Evolutionary conservation across 306 rosid species (phyloP).

Genomic region (Betula pendula): DNA sequence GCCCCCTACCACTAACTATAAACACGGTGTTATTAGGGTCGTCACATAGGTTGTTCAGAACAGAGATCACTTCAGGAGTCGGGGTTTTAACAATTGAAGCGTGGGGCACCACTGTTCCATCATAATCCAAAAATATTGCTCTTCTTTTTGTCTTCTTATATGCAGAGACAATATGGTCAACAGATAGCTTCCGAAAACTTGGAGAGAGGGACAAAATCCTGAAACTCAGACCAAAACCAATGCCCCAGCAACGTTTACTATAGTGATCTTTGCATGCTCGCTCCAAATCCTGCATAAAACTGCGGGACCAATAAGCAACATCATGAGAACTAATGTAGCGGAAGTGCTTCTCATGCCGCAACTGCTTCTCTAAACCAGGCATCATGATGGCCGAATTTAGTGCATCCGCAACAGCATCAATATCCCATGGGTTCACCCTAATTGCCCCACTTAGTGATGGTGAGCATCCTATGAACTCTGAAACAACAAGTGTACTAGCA

Average conservation of each 20-base stretch:
- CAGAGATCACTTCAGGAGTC: conserved; percentile 55
- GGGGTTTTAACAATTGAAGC: conserved; percentile 62
- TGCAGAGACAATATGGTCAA: conserved; percentile 56
- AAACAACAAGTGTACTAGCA: conserved; percentile 71
- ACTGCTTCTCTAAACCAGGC: conserved; percentile 56
- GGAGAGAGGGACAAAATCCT: conserved; percentile 87
- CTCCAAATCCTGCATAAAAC: conserved; percentile 68
- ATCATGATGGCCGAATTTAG: conserved; percentile 57
- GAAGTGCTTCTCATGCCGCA: conserved; percentile 81
- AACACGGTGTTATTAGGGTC: conserved; percentile 75
- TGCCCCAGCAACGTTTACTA: conserved; percentile 67
- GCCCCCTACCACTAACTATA: conserved; percentile 83
- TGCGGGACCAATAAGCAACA: conserved; percentile 77
- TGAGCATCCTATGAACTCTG: conserved; percentile 88
- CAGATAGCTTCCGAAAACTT: conserved; percentile 74
- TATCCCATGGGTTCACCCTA: conserved; percentile 86
- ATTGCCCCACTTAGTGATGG: conserved; percentile 93
- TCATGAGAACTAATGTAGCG: conserved; percentile 78
- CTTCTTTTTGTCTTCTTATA: conserved; percentile 62
- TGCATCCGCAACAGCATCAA: conserved; percentile 77
- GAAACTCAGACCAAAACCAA: conserved; percentile 75
- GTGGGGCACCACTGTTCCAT: conserved; percentile 77
- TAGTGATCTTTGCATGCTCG: conserved; percentile 74
- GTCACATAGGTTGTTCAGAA: conserved; percentile 64
- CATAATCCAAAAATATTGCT: conserved; percentile 88